Conservation (phyloP, 176 grass and related monocot species). For the Saccharum spontaneum region DNA sequence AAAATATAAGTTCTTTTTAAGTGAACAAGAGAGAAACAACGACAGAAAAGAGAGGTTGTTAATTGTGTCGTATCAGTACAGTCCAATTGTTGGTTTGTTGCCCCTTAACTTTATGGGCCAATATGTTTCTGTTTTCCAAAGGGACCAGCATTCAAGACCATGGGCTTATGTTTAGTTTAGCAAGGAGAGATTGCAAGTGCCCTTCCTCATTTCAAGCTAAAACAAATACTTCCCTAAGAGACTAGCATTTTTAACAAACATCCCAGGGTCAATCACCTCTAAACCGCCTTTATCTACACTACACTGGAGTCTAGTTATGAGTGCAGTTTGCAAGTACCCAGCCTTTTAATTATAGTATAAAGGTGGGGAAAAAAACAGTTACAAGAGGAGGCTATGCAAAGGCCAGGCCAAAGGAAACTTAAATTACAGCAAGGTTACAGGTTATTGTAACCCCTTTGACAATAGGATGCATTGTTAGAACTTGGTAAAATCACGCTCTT, state of each 20-base stretch:
- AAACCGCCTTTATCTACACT: neutral
- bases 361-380: too few species aligned
- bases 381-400: too few species aligned
- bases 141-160: neutral
- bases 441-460: too few species aligned
- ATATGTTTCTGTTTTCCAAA: neutral
- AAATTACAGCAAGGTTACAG: too few species aligned
- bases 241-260: neutral
- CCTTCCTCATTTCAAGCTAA: neutral
- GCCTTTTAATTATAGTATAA: too few species aligned
- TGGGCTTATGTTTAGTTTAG: neutral
- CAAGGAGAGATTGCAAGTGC: neutral
- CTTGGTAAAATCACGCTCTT: too few species aligned
- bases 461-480: too few species aligned
- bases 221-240: neutral
- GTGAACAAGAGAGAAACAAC: neutral
- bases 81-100: neutral
- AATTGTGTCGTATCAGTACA: neutral
- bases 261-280: neutral
- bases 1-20: neutral
- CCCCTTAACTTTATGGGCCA: neutral
- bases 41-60: neutral
- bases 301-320: too few species aligned
- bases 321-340: too few species aligned
- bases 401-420: too few species aligned